Base-by-base conservation (phyloP, 805 yeast species). In the Sugiyamaella mastotermitis region DNA sequence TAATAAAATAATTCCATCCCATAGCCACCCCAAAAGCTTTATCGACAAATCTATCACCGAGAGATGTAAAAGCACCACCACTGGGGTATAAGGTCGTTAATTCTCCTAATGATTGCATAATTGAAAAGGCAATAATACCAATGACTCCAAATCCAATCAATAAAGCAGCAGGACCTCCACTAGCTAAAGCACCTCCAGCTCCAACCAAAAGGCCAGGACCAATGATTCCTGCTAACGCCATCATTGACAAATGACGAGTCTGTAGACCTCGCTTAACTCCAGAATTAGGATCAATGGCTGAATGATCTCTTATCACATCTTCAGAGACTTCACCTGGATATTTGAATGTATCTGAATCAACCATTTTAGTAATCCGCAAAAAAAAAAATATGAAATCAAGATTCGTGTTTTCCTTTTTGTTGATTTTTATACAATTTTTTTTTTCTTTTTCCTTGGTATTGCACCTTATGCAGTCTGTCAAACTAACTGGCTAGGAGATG, bases 181-280 rank as follows among this genome's bases (percentile, higher is more conserved):
- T 51, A 21, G 64, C 57, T 28, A 75, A 59, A 4, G 78, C 69
- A 27, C 30, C 67, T 11, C 78, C 76, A 1, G 75, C 65, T 21
- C 76, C 72, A 22, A 85, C 81, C 45, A 85, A 76, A 36, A 85
- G 66, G 53, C 92, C 94, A 6, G 90, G 80, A 50, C 94, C 95
- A 49, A 84, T 83, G 43, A 82, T 72, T 30, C 90, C 88, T 48
- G 90, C 92, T 45, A 83, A 67, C 35, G 92, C 87, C 61, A 83
- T 83, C 85, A 82, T 78, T 43, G 80, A 78, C 48, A 83, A 60
- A 56, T 83, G 90, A 53, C 88, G 69, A 30, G 74, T 71, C 50
- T 73, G 76, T 36, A 80, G 56, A 10, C 65, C 66, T 7, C 67
- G 55, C 39, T 54, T 56, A 17, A 62, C 65, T 3, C 65, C 65